Evolutionary conservation across 2,329 filamentous ascomycete species (phyloP).

Genomic region (Fusarium gaditjirri): DNA sequence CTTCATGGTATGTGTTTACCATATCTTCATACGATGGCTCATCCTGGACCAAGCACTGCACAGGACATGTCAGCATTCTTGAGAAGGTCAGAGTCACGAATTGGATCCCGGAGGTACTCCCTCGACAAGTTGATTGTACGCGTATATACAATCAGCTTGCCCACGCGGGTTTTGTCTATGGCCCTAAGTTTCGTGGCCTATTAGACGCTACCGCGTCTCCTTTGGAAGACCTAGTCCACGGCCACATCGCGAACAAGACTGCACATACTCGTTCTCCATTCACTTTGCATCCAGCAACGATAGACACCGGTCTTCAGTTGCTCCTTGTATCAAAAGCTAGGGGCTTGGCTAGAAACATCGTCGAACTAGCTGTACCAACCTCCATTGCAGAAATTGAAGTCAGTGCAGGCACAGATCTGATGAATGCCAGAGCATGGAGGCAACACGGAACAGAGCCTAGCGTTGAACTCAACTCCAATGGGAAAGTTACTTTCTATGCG

Average conservation of each 20-base stretch:
- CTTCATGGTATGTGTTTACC: conserved; percentile 21
- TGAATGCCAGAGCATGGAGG: conserved; percentile 15
- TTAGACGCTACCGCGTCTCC: background rate
- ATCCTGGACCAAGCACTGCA: conserved; percentile 22
- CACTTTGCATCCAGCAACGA: conserved; percentile 13
- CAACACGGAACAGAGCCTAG: background rate
- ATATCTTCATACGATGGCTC: conserved; percentile 15
- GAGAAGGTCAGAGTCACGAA: background rate
- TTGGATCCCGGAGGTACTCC: background rate
- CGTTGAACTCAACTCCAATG: too few species aligned
- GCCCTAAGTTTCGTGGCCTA: background rate
- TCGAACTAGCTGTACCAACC: conserved; percentile 1
- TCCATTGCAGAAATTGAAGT: conserved; percentile 6
- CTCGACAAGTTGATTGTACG: background rate
- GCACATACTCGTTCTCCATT: background rate
- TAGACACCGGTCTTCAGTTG: conserved; percentile 10
- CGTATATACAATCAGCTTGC: background rate
- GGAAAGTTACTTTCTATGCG: too few species aligned
- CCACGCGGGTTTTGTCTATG: background rate
- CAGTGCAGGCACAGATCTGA: background rate
- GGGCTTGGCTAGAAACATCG: background rate
- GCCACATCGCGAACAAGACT: background rate
- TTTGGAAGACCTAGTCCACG: background rate
- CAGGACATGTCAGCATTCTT: conserved; percentile 14
- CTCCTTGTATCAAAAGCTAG: background rate